phyloP scores from a whole-genome alignment of 1,139 yeast genomes.

The Debaryomyces udenii region DNA sequence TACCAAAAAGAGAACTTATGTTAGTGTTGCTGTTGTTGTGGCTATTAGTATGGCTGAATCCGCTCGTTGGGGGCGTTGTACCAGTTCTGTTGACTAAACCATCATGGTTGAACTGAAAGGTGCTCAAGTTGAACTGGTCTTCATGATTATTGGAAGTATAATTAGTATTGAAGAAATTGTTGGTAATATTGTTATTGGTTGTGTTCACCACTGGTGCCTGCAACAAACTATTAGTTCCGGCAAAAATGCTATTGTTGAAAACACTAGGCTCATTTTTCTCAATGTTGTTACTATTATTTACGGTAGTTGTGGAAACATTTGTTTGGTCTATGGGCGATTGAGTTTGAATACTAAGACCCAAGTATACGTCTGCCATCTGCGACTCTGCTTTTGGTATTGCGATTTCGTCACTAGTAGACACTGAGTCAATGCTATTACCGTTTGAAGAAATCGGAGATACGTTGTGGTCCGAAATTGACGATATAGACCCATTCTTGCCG shows the following conservation, averaged over 20 bases:
- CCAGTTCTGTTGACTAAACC: conserved; percentile 5
- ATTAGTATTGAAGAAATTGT: conserved; percentile 35
- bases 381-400: conserved; percentile 6
- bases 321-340: conserved; percentile 5
- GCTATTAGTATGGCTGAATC: conserved; percentile 1
- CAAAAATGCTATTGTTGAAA: conserved; percentile 14
- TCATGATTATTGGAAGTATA: conserved; percentile 27
- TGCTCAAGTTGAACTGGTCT: conserved; percentile 38
- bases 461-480: conserved; percentile 10
- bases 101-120: conserved; percentile 32
- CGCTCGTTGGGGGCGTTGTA: conserved; percentile 4
- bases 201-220: conserved; percentile 38
- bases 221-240: conserved; percentile 22
- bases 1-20: conserved; percentile 25
- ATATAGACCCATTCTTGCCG: conserved; percentile 6
- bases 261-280: neutral
- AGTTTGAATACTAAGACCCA: conserved; percentile 7
- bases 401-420: conserved; percentile 9
- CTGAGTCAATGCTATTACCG: conserved; percentile 8
- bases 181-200: conserved; percentile 37
- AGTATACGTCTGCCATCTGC: conserved; percentile 6
- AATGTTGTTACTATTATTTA: neutral
- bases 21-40: conserved; percentile 11
- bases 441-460: conserved; percentile 9
- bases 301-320: neutral